phyloP scores from a whole-genome alignment of 2,329 filamentous ascomycete genomes.

The Madurella fahalii region DNA sequence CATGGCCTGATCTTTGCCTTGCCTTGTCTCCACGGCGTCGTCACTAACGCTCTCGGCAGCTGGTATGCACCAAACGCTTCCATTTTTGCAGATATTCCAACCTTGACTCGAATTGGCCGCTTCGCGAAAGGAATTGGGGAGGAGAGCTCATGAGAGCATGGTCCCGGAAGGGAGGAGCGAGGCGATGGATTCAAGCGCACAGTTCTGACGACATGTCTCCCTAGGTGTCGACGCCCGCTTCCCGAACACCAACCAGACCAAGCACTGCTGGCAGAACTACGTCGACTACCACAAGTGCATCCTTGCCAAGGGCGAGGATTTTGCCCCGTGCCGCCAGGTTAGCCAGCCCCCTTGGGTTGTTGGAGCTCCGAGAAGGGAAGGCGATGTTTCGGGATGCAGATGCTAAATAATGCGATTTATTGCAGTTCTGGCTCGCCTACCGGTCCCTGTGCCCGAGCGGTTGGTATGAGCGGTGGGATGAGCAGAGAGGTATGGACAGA shows the following conservation, averaged over 20 bases:
- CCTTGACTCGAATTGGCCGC: conserved; percentile 12
- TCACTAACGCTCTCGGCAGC: conserved; percentile 27
- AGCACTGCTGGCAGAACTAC: conserved; percentile 99
- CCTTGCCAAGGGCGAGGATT: conserved; percentile 96
- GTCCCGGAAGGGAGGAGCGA: conserved; percentile 15
- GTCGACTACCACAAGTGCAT: conserved; percentile 99
- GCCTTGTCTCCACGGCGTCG: conserved; percentile 8
- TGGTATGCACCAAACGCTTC: conserved; percentile 22
- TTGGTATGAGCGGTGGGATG: conserved; percentile 94
- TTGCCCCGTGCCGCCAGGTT: conserved; percentile 95
- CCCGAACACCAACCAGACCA: conserved; percentile 96
- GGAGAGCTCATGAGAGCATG: background rate
- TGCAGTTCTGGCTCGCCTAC: conserved; percentile 92
- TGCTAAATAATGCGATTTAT: conserved; percentile 19
- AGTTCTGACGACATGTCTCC: conserved; percentile 24
- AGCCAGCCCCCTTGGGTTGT: conserved; percentile 16
- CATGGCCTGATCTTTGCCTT: conserved; percentile 24
- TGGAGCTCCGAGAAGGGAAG: background rate
- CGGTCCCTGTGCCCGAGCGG: conserved; percentile 93
- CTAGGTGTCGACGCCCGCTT: conserved; percentile 98
- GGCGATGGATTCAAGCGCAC: conserved; percentile 25
- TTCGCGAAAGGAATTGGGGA: conserved; percentile 7
- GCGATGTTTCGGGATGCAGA: background rate
- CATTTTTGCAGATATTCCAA: background rate
- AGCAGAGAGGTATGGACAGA: conserved; percentile 71